Conservation (phyloP, 768 basidiomycete genomes). For the Pleurotus sapidus region DNA sequence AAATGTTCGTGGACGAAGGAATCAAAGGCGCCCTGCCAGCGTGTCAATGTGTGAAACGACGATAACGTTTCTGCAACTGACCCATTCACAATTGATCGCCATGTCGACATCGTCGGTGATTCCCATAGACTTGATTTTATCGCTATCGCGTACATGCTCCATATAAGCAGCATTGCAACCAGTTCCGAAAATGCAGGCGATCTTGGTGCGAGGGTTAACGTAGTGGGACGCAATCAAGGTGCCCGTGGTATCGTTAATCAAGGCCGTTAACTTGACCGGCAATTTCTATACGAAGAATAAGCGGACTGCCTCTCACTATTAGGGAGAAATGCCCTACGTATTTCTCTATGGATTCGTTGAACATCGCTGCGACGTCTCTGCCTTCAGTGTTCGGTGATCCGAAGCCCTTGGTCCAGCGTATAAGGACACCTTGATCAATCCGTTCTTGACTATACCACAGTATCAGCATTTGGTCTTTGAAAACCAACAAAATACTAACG, state of each 20-base stretch:
- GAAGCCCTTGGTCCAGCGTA: conserved; percentile 99
- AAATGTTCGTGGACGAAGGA: conserved; percentile 93
- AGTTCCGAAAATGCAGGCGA: conserved; percentile 96
- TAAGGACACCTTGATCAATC: conserved; percentile 92
- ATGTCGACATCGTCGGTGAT: conserved; percentile 67
- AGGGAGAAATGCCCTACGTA: conserved; percentile 45
- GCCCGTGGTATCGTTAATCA: conserved; percentile 98
- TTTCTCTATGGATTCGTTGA: conserved; percentile 76
- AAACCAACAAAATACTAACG: conserved; percentile 46
- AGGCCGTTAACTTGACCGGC: conserved; percentile 78
- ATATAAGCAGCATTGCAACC: conserved; percentile 99
- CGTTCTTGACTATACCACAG: conserved; percentile 68
- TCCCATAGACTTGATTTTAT: conserved; percentile 78
- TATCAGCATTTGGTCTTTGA: not conserved
- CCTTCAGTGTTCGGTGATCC: conserved; percentile 91
- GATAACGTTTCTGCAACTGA: conserved; percentile 24
- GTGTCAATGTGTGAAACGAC: not conserved
- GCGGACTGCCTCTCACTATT: not conserved
- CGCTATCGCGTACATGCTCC: conserved; percentile 83
- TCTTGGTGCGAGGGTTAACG: conserved; percentile 86
- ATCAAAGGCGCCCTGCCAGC: conserved; percentile 87
- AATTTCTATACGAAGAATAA: conserved; percentile 51
- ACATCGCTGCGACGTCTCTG: conserved; percentile 90
- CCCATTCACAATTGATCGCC: conserved; percentile 98
- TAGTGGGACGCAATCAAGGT: conserved; percentile 97